Base-by-base conservation (phyloP, 257 asterid genomes). In the Forsythia viridissima region DNA sequence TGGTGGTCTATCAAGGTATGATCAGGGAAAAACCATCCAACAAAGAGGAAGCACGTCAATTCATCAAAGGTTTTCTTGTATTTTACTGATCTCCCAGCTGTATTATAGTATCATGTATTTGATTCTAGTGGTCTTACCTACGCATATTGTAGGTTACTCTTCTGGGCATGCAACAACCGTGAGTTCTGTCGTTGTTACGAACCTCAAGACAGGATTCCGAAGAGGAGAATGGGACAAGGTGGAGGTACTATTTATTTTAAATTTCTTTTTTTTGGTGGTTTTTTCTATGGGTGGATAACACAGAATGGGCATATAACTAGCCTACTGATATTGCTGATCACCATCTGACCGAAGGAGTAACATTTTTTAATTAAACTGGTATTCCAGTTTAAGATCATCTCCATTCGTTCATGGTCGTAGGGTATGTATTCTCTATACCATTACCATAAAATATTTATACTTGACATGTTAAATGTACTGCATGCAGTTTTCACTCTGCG, bases 1-100 rank as follows among this genome's bases (percentile, higher is more conserved):
- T 96, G 88, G 98, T 96, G 90, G 97, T 96, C 80, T 93, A 93
- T 87, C 93, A 93, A 90, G 98, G 97, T 86, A 48, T 61, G 76
- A 79, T 96, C 84, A 90, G 98, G 89, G 98, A 96, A 84, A 96
- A 96, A 76, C 98, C 99, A 76, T 91, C 97, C 68, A 86, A 86
- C 86, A 83, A 85, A 88, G 97, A 91, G 79, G 99, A 96, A 86
- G 99, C 97, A 73, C 92, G 96, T 6, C 79, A 93, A 82, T 96
- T 87, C 86, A 81, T 96, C 75, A 83, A 90, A 90, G 97, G 98
- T 91, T 75, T 73, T 55, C 72, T 79, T 44, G 46, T 70, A 48
- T 74, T 68, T 82, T 39, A n/a, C 16, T 24, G 9, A 55, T 79
- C 76, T 66, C 65, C 72, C 71, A 74, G 24, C 52, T 79, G 16